Evolutionary conservation across 345 rosid genomes (phyloP), one percentile per base, ranked within the genome.

Genomic region (Melaleuca alternifolia): DNA sequence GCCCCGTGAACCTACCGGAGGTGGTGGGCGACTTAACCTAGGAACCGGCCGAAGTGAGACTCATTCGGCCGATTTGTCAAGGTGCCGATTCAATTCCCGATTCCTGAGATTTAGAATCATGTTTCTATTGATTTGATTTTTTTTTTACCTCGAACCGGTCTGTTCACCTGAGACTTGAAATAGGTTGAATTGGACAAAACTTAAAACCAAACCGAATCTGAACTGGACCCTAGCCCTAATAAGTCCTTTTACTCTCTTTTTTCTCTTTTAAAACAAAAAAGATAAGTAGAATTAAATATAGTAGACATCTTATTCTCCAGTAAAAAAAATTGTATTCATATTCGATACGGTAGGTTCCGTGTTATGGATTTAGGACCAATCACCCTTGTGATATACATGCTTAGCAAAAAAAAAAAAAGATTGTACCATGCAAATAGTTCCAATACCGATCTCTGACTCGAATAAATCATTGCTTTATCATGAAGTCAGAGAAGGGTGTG

Each of bases 311-410:
- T 30, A 28, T 9, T 9, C 76, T 62, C 11, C 7, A 15, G 15
- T 10, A 3, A 0, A 30, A 62, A 62, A 1, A 62, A 62, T 14
- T 30, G 16, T 30, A 15, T 28, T 30, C 4, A 15, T 7, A 28
- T 28, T 62, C 23, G 6, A 56, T 57, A 24, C 6, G 62, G 28
- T 57, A 14, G 62, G 13, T 57, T 56, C 10, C 11, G 6, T 13
- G 26, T 57, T 57, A 24, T 0, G 0, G 26, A 28, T 57, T 14
- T 12, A 24, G 11, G 26, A 5, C 62, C 3, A 1, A 56, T 56
- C 0, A 56, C 23, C 4, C 28, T 4, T 56, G 10, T 56, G 24
- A 24, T 0, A 0, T 10, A 23, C 13, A 56, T 56, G n/a, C 62
- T 56, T 56, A 24, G 62, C 28, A 41, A 41, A 41, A 41, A 41